phyloP scores from a whole-genome alignment of 495 filamentous ascomycete genomes.

The Xylona heveae region DNA sequence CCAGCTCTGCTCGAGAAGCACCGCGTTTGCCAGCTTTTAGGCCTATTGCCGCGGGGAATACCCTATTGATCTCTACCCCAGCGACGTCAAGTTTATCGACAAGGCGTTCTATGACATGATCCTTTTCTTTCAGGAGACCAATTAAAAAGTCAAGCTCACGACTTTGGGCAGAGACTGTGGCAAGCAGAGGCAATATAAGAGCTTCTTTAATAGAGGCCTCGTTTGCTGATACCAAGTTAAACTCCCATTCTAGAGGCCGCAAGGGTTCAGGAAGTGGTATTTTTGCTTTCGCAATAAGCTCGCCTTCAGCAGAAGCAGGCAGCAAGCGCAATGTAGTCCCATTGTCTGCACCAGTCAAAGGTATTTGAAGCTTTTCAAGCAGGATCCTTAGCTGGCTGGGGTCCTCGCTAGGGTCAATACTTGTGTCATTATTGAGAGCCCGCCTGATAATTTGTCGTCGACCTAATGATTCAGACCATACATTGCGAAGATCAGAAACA shows the following conservation, averaged over 20 bases:
- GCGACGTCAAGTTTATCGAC: slow-evolving; percentile 58
- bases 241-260: slow-evolving; percentile 44
- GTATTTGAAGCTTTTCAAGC: slow-evolving; percentile 45
- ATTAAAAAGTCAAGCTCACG: slow-evolving; percentile 32
- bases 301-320: no score
- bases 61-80: slow-evolving; percentile 39
- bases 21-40: slow-evolving; percentile 24
- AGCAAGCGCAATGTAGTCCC: no score
- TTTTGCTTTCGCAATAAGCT: slow-evolving; percentile 33
- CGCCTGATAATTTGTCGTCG: slow-evolving; percentile 38
- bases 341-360: slow-evolving; percentile 8
- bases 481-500: slow-evolving; percentile 61
- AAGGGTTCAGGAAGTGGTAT: slow-evolving; percentile 46
- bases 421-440: slow-evolving; percentile 42
- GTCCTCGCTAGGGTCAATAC: slow-evolving; percentile 73
- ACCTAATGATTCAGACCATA: slow-evolving; percentile 64
- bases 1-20: slow-evolving; percentile 21
- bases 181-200: slow-evolving; percentile 49
- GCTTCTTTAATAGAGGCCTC: slow-evolving; percentile 31
- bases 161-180: slow-evolving; percentile 23
- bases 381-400: slow-evolving; percentile 48
- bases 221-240: slow-evolving; percentile 32
- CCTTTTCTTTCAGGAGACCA: slow-evolving; percentile 47
- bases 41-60: slow-evolving; percentile 39
- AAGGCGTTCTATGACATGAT: slow-evolving; percentile 51